Evolutionary conservation across 2,329 filamentous ascomycete genomes (phyloP), one percentile per base, ranked within the genome.

Genomic region (Verticillium dahliae): DNA sequence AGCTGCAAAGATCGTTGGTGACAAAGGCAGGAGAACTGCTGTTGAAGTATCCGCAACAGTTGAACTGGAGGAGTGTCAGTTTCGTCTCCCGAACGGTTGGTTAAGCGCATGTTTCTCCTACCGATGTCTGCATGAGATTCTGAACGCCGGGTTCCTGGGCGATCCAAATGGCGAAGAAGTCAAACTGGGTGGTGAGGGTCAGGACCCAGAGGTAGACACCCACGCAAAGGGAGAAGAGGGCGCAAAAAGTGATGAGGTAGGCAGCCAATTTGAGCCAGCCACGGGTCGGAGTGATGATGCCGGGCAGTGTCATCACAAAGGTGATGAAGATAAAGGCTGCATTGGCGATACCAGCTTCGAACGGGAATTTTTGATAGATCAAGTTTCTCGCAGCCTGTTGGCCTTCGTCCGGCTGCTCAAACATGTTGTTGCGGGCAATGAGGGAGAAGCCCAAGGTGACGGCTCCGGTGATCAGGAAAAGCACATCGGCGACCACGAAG

Each of bases 11-110:
- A 6, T 73, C 66, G 68, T 93, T 88, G 61, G 84, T 85, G 65
- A 91, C 80, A 72, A 93, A 94, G 59, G 87, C 85, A 11, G 89
- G 89, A 13, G 85, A 81, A 4, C 87, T 89, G 73, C 83, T 85
- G 76, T 92, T 91, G 67, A 84, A 76, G 76, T 91, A 95, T 64
- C 91, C 91, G 69, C 91, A 95, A 84, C 91, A 95, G 68, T 85
- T 73, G 72, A 94, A 93, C 86, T 92, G 69, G 34, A 33, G 11
- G 11, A 55, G 15, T n/a, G 68, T 67, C 37, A 68, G 65, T 67
- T 69, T 62, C 67, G 64, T 60, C 66, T 60, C 67, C 57, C 50
- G 3, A 15, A n/a, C 14, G 11, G 45, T 50, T 6, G 54, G n/a
- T 1, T 10, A 22, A 9, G 37, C 18, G 14, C 9, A 10, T 35